These are phyloP conservation scores for Stephania japonica DNA, from an alignment of 164 flowering plant species.

Conservation along the genomic window DNA sequence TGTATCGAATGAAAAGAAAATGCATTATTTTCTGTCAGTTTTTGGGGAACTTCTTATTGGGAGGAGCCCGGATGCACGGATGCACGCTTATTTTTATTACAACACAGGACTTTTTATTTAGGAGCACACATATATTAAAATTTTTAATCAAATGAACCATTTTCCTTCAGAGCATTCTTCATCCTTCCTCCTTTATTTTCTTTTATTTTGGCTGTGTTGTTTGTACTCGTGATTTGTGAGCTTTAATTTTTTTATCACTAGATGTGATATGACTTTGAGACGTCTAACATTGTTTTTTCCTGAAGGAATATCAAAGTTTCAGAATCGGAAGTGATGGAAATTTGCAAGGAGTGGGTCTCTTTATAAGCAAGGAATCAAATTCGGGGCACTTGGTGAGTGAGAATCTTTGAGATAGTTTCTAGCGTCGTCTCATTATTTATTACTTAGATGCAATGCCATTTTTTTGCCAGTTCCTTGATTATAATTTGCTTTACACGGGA, in stretches of 20 bases:
- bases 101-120: too few relatives aligned
- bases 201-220: not conserved
- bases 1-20: not conserved
- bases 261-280: not conserved
- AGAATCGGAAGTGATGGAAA: slow-evolving; percentile 94
- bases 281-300: slow-evolving; percentile 10
- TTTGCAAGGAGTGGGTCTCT: slow-evolving; percentile 89
- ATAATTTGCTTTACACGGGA: not conserved
- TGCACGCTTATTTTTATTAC: too few relatives aligned
- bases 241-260: not conserved
- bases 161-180: not conserved
- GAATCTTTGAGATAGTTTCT: not conserved
- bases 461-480: not conserved
- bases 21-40: not conserved
- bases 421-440: not conserved
- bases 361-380: slow-evolving; percentile 65
- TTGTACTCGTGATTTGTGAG: not conserved
- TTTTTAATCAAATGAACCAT: not conserved
- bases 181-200: not conserved
- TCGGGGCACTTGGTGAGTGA: slow-evolving; percentile 82
- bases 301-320: slow-evolving; percentile 90
- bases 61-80: too few relatives aligned
- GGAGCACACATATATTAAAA: too few relatives aligned
- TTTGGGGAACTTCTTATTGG: not conserved
- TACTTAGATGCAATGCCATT: not conserved